Evolutionary conservation across 2,329 filamentous ascomycete genomes (phyloP).

Genomic region (Parastagonospora nodorum): DNA sequence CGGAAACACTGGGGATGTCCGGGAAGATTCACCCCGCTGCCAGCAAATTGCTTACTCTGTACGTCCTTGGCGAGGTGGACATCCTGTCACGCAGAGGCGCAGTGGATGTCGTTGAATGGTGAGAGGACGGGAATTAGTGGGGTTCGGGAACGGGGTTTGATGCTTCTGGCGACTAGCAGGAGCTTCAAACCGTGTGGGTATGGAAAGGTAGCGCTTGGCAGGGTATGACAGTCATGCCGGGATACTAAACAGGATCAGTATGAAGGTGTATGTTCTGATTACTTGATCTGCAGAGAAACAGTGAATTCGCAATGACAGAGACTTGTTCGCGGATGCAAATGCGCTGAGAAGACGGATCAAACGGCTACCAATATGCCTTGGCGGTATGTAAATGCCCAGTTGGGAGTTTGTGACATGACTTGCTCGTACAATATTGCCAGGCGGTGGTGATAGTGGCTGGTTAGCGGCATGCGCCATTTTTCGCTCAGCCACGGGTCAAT

Average conservation of each 20-base stretch:
- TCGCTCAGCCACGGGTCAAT: constrained; percentile 13
- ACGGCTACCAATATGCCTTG: too few species aligned
- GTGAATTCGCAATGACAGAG: too few species aligned
- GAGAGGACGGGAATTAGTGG: constrained; percentile 32
- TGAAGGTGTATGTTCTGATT: too few species aligned
- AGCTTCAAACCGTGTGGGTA: constrained; percentile 18
- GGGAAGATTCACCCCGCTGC: constrained; percentile 6
- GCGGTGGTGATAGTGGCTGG: constrained; percentile 12
- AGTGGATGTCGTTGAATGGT: constrained; percentile 13
- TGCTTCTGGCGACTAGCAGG: constrained; percentile 29
- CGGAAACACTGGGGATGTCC: constrained; percentile 3
- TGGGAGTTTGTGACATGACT: constrained; percentile 4
- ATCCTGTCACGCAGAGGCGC: constrained; percentile 14
- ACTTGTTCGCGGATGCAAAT: neutral
- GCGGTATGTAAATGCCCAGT: too few species aligned
- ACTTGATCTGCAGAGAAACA: too few species aligned
- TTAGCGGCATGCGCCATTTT: constrained; percentile 27
- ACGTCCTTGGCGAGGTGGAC: constrained; percentile 23
- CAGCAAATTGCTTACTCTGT: constrained; percentile 16
- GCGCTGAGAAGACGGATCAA: too few species aligned
- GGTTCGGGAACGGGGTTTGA: constrained; percentile 18
- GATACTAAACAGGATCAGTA: constrained; percentile 1
- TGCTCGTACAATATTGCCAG: constrained; percentile 10
- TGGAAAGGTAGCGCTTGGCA: constrained; percentile 31
- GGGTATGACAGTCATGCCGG: constrained; percentile 18